Evolutionary conservation across 2,329 filamentous ascomycete genomes (phyloP).

Genomic region (Aspergillus brunneoviolaceus): DNA sequence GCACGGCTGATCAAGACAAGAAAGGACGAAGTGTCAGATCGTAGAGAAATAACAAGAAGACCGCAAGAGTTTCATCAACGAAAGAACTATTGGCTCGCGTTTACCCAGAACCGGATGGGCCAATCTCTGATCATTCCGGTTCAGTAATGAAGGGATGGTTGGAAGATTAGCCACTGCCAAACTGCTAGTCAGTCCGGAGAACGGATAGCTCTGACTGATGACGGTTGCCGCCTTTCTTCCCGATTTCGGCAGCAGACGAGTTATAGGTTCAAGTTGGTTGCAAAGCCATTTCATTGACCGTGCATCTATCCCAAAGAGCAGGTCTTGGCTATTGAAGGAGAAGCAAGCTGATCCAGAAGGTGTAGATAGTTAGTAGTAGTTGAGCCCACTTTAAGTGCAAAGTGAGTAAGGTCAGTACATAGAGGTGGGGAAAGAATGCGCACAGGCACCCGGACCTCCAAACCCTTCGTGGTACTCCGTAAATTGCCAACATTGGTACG

Average conservation of each 20-base stretch:
- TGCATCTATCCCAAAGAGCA: not conserved
- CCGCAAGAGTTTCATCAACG: conserved; percentile 1
- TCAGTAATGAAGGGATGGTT: conserved; percentile 22
- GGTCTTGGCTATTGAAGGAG: not conserved
- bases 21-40: not conserved
- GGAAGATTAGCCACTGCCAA: not conserved
- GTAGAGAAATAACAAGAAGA: conserved; percentile 2
- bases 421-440: conserved; percentile 7
- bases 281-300: not conserved
- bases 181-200: not conserved
- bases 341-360: not conserved
- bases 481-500: not conserved
- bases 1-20: not conserved
- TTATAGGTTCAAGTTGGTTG: not conserved
- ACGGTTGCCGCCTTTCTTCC: not conserved
- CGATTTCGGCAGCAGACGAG: not conserved
- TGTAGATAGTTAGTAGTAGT: not conserved
- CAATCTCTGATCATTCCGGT: conserved; percentile 19
- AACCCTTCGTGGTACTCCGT: not conserved
- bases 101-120: conserved; percentile 13
- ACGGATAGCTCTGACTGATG: not conserved
- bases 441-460: conserved; percentile 3
- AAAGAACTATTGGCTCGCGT: conserved; percentile 15
- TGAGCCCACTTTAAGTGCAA: not conserved
- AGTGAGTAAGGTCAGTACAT: not conserved